Evolutionary conservation across 257 asterid genomes (phyloP), one percentile per base, ranked within the genome.

Genomic region (Orobanche coerulescens): DNA sequence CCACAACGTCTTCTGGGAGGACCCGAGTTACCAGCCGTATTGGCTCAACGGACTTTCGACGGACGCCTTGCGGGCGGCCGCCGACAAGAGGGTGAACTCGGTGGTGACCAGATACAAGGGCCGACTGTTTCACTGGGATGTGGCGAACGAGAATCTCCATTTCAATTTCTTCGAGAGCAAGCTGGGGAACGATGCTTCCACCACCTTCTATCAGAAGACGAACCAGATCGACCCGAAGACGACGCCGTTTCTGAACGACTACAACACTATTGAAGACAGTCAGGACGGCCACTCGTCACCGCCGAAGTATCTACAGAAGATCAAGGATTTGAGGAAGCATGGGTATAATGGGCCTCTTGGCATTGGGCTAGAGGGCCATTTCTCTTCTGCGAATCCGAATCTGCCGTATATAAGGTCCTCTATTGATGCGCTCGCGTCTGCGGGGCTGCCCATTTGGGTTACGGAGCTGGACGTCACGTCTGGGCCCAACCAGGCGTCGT

Each of bases 1-100:
- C 60, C 97, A 89, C 76, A 86, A 89, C 11, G 70, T 86, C 0
- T 63, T 86, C 48, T 89, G 95, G 95, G 86, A 80, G 0, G 73
- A 84, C 54, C 82, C 77, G 0, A 5, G 0, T 0, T 62, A 1
- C 65, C 81, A 76, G 54, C 84, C 81, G 1, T 1, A 50, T 2
- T 89, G 97, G 97, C 52, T 68, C 16, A 1, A 8, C 0, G 67
- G 68, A 6, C 77, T 89, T 24, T 51, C 78, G 3, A 0, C 78
- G 2, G 25, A 12, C 18, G 81, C 75, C 13, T 16, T 86, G 22
- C 0, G 22, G 16, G 3, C 49, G 0, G 89, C 83, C 0, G 26
- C 74, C 0, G 2, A 31, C 0, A 62, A 16, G 31, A 67, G 94
- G 60, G 53, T 82, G 5, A 22, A 8, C 1, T 78, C 85, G 0